A percentile compares a stretch with the other conserved stretches of the same genome.
Conservation (phyloP, 169 alveolate genomes). For the Sarcocystis neurona region DNA sequence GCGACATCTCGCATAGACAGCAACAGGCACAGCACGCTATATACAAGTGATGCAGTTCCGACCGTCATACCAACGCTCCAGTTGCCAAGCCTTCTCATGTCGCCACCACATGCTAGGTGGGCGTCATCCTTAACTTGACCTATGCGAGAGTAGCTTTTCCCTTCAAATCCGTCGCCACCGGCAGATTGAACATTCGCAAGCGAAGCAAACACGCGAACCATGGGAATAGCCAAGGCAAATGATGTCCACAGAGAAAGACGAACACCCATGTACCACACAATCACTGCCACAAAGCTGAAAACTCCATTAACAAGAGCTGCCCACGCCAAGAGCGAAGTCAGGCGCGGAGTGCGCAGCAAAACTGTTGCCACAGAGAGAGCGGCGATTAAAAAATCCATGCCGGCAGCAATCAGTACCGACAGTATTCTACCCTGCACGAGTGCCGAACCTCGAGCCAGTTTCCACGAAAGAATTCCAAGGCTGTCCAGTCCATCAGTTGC, state of each 20-base stretch:
- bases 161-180: conserved; percentile 49
- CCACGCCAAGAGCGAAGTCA: conserved; percentile 20
- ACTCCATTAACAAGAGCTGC: neutral
- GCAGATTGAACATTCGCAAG: conserved; percentile 44
- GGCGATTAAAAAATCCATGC: neutral
- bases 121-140: neutral
- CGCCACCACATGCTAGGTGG: neutral
- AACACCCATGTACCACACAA: conserved; percentile 23
- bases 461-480: neutral
- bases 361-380: conserved; percentile 18
- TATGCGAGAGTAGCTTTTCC: neutral
- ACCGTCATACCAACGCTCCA: conserved; percentile 47
- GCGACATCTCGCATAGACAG: conserved; percentile 24
- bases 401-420: neutral
- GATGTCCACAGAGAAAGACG: conserved; percentile 6
- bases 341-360: conserved; percentile 1
- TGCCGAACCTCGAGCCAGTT: neutral
- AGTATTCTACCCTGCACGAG: conserved; percentile 21
- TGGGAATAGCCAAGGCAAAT: conserved; percentile 26
- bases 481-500: neutral
- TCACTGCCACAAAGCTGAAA: neutral
- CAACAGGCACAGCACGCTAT: conserved; percentile 34
- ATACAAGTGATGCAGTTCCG: conserved; percentile 16
- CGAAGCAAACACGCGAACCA: conserved; percentile 41
- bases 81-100: conserved; percentile 32